Conservation (phyloP, 192 early-diverging fungal species). For the Coemansia nantahalensis region DNA sequence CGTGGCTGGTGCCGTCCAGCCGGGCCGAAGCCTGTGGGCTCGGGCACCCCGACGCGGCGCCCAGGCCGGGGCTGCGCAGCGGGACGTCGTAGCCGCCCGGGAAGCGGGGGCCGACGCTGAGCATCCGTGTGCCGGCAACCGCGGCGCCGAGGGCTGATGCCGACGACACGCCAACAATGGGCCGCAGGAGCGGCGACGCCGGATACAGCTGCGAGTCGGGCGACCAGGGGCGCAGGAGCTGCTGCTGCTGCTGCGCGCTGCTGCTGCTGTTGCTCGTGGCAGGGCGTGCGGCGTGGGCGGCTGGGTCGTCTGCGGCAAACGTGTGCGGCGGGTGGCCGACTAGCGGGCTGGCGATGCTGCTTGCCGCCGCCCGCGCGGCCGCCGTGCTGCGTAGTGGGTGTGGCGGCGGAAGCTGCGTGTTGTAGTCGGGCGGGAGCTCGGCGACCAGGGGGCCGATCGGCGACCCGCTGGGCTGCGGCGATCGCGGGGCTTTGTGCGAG, state of each 20-base stretch:
- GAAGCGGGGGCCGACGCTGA: slow-evolving; percentile 11
- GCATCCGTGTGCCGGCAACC: slow-evolving; percentile 14
- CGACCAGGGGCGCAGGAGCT: slow-evolving; percentile 23
- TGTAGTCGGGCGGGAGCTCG: slow-evolving; percentile 49
- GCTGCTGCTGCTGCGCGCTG: slow-evolving; percentile 8
- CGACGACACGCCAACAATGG: slow-evolving; percentile 33
- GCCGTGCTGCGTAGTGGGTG: slow-evolving; percentile 37
- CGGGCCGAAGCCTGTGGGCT: background rate
- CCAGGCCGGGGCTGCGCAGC: slow-evolving; percentile 5
- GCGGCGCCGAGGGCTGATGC: slow-evolving; percentile 19
- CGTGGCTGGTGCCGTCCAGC: slow-evolving; percentile 5
- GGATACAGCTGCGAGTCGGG: slow-evolving; percentile 10
- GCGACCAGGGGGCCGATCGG: slow-evolving; percentile 16
- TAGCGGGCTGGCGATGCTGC: slow-evolving; percentile 23
- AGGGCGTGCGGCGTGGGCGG: background rate
- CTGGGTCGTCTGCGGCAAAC: slow-evolving; percentile 40
- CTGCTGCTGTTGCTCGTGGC: background rate
- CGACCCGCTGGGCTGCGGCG: slow-evolving; percentile 5
- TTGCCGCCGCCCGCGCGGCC: slow-evolving; percentile 25
- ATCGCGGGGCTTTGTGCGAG: background rate
- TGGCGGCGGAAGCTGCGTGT: slow-evolving; percentile 50
- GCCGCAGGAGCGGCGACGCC: slow-evolving; percentile 36
- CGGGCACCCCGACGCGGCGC: background rate
- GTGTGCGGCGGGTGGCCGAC: slow-evolving; percentile 32
- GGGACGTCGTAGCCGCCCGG: slow-evolving; percentile 5